These are phyloP conservation scores for Podila clonocystis DNA, from an alignment of 192 early-diverging fungal species.

Conservation along the genomic window DNA sequence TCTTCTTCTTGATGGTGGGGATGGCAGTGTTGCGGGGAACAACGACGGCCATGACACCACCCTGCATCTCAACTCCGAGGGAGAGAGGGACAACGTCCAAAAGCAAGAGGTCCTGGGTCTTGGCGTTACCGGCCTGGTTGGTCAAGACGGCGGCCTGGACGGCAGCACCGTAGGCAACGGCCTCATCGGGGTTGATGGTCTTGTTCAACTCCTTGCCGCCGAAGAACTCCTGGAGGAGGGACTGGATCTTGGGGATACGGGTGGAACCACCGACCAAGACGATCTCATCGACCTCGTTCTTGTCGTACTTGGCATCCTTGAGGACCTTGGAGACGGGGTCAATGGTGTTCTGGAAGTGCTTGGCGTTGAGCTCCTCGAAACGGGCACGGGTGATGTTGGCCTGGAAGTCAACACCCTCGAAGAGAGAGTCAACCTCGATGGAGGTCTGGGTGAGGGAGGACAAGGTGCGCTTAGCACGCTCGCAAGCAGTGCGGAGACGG, in stretches of 20 bases:
- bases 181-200: slow-evolving; percentile 97
- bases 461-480: slow-evolving; percentile 95
- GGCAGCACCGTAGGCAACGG: slow-evolving; percentile 93
- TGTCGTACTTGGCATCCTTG: slow-evolving; percentile 83
- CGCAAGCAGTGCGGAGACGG: slow-evolving; percentile 89
- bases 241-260: slow-evolving; percentile 93
- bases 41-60: slow-evolving; percentile 97
- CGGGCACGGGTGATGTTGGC: slow-evolving; percentile 96
- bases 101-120: slow-evolving; percentile 93
- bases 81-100: slow-evolving; percentile 97
- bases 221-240: slow-evolving; percentile 81
- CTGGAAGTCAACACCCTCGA: slow-evolving; percentile 86
- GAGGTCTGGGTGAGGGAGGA: slow-evolving; percentile 90
- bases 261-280: slow-evolving; percentile 92
- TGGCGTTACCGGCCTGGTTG: slow-evolving; percentile 69
- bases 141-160: slow-evolving; percentile 88
- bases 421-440: too few relatives aligned
- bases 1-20: slow-evolving; percentile 97
- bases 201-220: slow-evolving; percentile 84
- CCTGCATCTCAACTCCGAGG: slow-evolving; percentile 97
- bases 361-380: slow-evolving; percentile 97
- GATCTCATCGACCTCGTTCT: slow-evolving; percentile 81
- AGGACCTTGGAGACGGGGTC: slow-evolving; percentile 92
- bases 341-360: slow-evolving; percentile 90
- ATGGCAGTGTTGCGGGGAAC: slow-evolving; percentile 98